These are phyloP conservation scores for Phyllosticta capitalensis DNA, from an alignment of 2,329 filamentous ascomycete genomes.

Conservation along the genomic window DNA sequence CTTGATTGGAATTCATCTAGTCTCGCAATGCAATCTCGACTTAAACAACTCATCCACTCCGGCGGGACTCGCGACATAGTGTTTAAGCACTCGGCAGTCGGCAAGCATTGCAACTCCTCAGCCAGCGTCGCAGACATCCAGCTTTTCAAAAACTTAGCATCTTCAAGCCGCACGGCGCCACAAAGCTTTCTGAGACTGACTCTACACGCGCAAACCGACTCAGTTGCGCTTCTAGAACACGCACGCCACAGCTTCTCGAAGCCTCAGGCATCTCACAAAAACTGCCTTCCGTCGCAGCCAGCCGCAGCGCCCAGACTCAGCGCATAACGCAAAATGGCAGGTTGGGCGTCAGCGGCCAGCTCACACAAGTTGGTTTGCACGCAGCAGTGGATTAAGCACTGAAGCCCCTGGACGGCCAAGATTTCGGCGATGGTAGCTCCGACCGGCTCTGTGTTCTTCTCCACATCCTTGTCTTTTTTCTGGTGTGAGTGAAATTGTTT, in stretches of 20 bases:
- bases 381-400: neutral
- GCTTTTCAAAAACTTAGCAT: neutral
- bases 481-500: too few species aligned
- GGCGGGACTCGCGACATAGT: too few species aligned
- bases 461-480: neutral
- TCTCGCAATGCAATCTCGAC: too few species aligned
- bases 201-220: neutral
- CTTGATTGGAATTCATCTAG: too few species aligned
- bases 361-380: neutral
- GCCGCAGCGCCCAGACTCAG: neutral
- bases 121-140: too few species aligned
- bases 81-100: too few species aligned
- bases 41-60: too few species aligned
- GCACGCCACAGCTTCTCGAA: neutral
- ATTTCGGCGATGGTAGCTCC: neutral
- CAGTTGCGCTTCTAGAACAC: neutral
- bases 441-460: neutral
- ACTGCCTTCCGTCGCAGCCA: neutral
- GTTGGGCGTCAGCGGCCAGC: neutral
- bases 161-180: neutral
- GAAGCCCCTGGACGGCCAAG: neutral
- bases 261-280: neutral
- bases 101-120: too few species aligned
- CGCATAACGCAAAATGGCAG: neutral
- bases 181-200: neutral